phyloP scores from a whole-genome alignment of 495 filamentous ascomycete species.

The Podospora didyma region DNA sequence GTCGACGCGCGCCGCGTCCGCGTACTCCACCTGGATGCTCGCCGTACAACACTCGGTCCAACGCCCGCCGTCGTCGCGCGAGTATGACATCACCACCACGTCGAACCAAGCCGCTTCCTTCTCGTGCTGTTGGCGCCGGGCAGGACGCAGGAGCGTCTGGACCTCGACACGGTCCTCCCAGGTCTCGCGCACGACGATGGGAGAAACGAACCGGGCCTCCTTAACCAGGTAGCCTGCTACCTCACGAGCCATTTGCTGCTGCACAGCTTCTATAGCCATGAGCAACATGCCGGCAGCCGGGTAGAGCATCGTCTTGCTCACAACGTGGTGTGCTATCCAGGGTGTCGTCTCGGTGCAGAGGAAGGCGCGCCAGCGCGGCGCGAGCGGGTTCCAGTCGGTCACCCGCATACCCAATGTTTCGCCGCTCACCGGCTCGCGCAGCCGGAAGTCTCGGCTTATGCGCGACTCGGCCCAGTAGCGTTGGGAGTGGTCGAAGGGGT shows the following conservation, averaged over 20 bases:
- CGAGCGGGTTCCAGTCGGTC: conserved; percentile 37
- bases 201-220: conserved; percentile 29
- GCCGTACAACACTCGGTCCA: conserved; percentile 25
- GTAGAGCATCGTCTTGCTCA: conserved; percentile 35
- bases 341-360: conserved; percentile 36
- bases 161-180: conserved; percentile 28
- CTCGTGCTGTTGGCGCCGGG: conserved; percentile 2
- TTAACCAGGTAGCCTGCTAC: conserved; percentile 30
- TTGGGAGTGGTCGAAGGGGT: conserved; percentile 35
- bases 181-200: conserved; percentile 28
- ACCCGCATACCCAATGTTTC: conserved; percentile 39
- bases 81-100: conserved; percentile 24
- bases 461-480: conserved; percentile 39
- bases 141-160: conserved; percentile 24
- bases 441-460: conserved; percentile 38
- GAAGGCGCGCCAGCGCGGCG: conserved; percentile 43
- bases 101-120: conserved; percentile 21
- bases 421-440: conserved; percentile 21
- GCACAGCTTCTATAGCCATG: conserved; percentile 48
- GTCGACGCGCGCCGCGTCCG: conserved; percentile 25
- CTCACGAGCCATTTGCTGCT: conserved; percentile 30
- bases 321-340: conserved; percentile 48
- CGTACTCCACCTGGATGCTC: conserved; percentile 29
- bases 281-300: conserved; percentile 52
- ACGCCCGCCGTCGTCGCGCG: conserved; percentile 18